Evolutionary conservation across 371 early-diverging fungal genomes (phyloP), one percentile per base, ranked within the genome.

Genomic region (Actinomortierella wolfii): DNA sequence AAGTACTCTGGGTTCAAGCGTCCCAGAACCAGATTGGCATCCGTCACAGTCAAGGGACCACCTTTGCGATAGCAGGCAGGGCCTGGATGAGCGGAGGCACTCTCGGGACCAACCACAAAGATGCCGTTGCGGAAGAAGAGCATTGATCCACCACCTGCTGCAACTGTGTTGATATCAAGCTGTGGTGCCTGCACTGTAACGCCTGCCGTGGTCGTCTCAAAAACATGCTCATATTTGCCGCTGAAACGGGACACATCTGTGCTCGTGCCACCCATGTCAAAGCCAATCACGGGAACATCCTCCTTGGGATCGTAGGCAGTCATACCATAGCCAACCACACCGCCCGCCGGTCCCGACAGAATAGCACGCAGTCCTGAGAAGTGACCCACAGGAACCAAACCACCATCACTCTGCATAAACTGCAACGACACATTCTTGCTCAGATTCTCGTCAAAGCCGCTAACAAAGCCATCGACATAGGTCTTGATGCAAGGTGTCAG

Each of bases 401-500:
- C 98, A 59, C 98, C 98, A 71, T 97, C 97, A 51, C 90, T 89
- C 76, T 95, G 96, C 98, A 98, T 98, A 74, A 98, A 97, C 71
- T 94, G 94, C 29, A 96, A 78, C 13, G 86, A 81, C 8, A 92
- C 91, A 7, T 82, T 81, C 21, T 77, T 68, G 17, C 49, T 45
- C 25, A 91, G 78, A 11, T 87, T 85, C 34, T 85, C 86, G 68
- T 95, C 94, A 68, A 98, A 97, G 1, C 96, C 97, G 25, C 83
- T 76, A 4, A 87, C 79, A 68, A 97, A 97, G 1, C 92, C 90
- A 44, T 87, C 76, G 18, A 96, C 83, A 64, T 97, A 97, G 7
- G 85, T 81, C 51, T 88, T 83, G 60, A 97, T 94, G 63, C 90
- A 88, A 1, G 97, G 98, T 2, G 97, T 95, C 56, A 98, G 79